phyloP scores from a whole-genome alignment of 2,329 filamentous ascomycete species.

The Periconia sp. region DNA sequence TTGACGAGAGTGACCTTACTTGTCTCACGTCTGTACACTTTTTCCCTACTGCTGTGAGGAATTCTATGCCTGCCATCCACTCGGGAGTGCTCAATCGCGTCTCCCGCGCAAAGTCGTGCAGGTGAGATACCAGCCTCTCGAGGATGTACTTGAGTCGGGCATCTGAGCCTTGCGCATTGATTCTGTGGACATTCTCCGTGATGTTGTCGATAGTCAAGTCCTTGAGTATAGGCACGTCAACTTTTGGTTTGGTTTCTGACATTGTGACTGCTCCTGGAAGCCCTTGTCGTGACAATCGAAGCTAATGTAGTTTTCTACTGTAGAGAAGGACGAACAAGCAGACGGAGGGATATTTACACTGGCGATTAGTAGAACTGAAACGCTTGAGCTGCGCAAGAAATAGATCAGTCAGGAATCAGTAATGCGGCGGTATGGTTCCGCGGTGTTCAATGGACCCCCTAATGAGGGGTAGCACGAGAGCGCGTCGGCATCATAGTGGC shows the following conservation, averaged over 20 bases:
- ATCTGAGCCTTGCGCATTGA: slow-evolving; percentile 74
- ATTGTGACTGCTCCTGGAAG: slow-evolving; percentile 1
- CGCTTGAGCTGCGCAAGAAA: no score
- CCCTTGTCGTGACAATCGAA: neutral
- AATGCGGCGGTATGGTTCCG: neutral
- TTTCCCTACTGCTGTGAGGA: slow-evolving; percentile 74
- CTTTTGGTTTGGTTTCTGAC: slow-evolving; percentile 22
- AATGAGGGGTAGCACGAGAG: slow-evolving; percentile 1
- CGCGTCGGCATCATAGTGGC: no score
- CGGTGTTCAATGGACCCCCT: neutral
- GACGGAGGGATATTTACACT: no score
- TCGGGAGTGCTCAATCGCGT: slow-evolving; percentile 76
- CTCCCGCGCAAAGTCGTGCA: slow-evolving; percentile 83
- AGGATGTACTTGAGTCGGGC: slow-evolving; percentile 74
- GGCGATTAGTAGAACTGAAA: no score
- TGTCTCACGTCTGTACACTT: slow-evolving; percentile 77
- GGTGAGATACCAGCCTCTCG: slow-evolving; percentile 74
- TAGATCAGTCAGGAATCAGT: neutral
- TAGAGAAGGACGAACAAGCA: no score
- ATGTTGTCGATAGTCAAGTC: slow-evolving; percentile 82
- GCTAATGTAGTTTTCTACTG: no score
- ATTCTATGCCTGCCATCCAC: slow-evolving; percentile 77
- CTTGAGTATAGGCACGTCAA: slow-evolving; percentile 62
- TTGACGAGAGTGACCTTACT: slow-evolving; percentile 46
- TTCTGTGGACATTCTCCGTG: slow-evolving; percentile 74